Evolutionary conservation across 176 grass and related monocot genomes (phyloP), one percentile per base, ranked within the genome.

Genomic region (Cocos nucifera): DNA sequence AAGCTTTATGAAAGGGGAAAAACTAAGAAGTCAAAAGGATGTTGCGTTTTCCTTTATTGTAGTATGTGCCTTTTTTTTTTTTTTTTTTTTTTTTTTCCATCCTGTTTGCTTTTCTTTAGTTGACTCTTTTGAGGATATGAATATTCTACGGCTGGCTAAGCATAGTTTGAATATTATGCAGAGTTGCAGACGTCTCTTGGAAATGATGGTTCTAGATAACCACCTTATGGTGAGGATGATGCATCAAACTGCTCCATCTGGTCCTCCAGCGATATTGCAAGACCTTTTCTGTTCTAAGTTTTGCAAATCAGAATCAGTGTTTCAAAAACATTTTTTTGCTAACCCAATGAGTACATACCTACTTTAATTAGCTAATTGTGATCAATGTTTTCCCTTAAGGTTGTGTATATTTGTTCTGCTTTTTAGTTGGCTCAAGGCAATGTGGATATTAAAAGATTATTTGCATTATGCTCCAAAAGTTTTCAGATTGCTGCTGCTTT

Each of bases 161-260:
- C 35, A 44, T 28, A 1, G 78, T 76, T 58, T 72, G 63, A 48
- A 51, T 51, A 44, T 52, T 62, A 58, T 82, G 30, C 75, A 97
- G 92, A 97, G 72, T 51, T 91, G 87, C 78, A 80, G 80, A 83
- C 73, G 75, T 57, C 77, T 97, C 58, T 54, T 97, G 66, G 76
- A 85, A 57, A 83, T 69, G 79, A 28, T 88, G 53, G 25, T 72
- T 62, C 39, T 68, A 7, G 84, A 88, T 30, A 73, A 75, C 17
- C 78, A 85, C 66, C 75, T 97, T 64, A 69, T 60, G 32, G 72
- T 80, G 62, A 44, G 52, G 73, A 80, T 26, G 66, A 65, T 70
- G 21, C 65, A 79, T 63, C 75, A 88, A 73, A 77, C 57, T 56
- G 58, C 52, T 15, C 21, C 65, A 28, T 63, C 78, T 57, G 74